These are phyloP conservation scores for Petunia hybrid DNA, from an alignment of 305 asterid genomes.

Conservation along the genomic window DNA sequence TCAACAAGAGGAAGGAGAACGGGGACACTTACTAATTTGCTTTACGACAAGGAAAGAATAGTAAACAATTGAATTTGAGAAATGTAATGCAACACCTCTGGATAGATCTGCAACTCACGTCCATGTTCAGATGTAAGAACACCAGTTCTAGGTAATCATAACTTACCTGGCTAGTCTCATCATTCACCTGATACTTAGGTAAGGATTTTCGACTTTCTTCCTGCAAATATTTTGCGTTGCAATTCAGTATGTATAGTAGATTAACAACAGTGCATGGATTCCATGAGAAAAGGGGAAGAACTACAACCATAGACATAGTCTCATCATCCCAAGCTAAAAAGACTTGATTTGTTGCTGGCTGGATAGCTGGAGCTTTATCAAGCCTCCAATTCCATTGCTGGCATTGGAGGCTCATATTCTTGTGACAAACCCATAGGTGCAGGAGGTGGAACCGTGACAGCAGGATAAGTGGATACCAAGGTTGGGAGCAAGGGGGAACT, in stretches of 20 bases:
- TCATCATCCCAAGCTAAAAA: constrained; percentile 96
- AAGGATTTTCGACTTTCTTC: constrained; percentile 96
- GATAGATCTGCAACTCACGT: constrained; percentile 57
- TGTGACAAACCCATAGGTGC: constrained; percentile 68
- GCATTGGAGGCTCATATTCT: constrained; percentile 61
- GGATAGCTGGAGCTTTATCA: no score
- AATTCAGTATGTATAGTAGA: background rate
- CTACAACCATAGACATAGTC: constrained; percentile 89
- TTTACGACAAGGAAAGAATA: constrained; percentile 45
- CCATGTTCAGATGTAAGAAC: constrained; percentile 47
- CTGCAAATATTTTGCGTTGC: constrained; percentile 43
- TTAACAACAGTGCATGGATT: constrained; percentile 10
- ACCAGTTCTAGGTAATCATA: constrained; percentile 46
- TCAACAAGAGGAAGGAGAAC: constrained; percentile 10
- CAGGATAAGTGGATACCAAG: constrained; percentile 75
- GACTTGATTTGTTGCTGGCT: constrained; percentile 82
- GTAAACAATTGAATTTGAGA: constrained; percentile 50
- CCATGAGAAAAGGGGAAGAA: constrained; percentile 13
- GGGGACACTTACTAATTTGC: constrained; percentile 43
- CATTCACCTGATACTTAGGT: constrained; percentile 96
- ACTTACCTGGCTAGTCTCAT: constrained; percentile 99
- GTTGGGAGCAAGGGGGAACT: constrained; percentile 74
- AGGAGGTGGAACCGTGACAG: constrained; percentile 63
- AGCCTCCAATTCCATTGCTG: constrained; percentile 71
- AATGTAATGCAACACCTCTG: constrained; percentile 52